phyloP scores from a whole-genome alignment of 768 basidiomycete species.

The Suillus discolor region DNA sequence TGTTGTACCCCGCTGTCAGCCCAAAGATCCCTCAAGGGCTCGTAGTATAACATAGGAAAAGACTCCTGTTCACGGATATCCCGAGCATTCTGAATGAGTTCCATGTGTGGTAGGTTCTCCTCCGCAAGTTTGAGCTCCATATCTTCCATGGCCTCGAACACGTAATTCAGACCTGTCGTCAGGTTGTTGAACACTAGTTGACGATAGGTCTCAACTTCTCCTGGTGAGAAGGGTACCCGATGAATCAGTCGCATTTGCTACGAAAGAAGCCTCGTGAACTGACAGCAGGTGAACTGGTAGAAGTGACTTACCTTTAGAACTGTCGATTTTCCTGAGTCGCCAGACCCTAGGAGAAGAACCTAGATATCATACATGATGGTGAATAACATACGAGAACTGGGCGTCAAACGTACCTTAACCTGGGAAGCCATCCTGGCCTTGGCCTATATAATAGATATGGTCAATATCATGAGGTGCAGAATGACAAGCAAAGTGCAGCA shows the following conservation, averaged over 20 bases:
- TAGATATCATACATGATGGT: constrained; percentile 28
- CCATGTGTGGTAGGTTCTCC: constrained; percentile 58
- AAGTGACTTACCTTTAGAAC: constrained; percentile 68
- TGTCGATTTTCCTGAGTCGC: constrained; percentile 93
- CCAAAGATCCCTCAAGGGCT: constrained; percentile 76
- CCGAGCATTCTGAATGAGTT: constrained; percentile 63
- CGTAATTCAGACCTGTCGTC: constrained; percentile 77
- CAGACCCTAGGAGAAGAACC: constrained; percentile 90
- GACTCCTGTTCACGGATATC: constrained; percentile 82
- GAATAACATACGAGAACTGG: not conserved
- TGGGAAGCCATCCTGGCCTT: constrained; percentile 70
- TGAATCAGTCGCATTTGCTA: constrained; percentile 99
- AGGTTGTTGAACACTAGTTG: constrained; percentile 94
- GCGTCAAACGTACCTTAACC: constrained; percentile 65
- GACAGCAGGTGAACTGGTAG: not conserved
- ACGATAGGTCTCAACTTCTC: constrained; percentile 87
- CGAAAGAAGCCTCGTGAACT: constrained; percentile 8
- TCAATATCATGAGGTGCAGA: not conserved
- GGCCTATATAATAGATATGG: constrained; percentile 48
- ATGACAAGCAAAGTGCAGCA: constrained; percentile 9
- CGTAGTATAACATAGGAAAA: constrained; percentile 69
- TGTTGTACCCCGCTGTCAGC: constrained; percentile 70
- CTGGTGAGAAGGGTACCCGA: constrained; percentile 74
- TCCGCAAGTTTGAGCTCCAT: constrained; percentile 77
- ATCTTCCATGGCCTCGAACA: constrained; percentile 89